Evolutionary conservation across 306 rosid species (phyloP).

Genomic region (Lupinus albus): DNA sequence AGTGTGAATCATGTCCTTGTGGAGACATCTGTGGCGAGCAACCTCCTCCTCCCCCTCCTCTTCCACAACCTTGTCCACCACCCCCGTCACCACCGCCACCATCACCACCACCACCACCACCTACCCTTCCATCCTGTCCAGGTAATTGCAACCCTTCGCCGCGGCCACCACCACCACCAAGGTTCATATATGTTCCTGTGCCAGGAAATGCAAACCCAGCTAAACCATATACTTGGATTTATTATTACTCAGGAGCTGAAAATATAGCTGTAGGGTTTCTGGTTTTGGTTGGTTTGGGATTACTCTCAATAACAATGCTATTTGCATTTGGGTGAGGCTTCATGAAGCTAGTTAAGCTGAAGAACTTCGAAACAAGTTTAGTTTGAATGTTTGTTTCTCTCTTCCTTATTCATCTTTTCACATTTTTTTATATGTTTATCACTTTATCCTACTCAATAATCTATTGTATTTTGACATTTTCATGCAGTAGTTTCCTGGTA

Average conservation of each 20-base stretch:
- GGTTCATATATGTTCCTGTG: conserved; percentile 71
- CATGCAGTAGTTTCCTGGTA: conserved; percentile 30
- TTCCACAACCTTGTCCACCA: conserved; percentile 35
- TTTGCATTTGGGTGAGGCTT: conserved; percentile 41
- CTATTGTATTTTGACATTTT: conserved; percentile 18
- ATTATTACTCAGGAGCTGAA: conserved; percentile 45
- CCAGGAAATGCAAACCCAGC: conserved; percentile 57
- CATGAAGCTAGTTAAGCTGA: conserved; percentile 19
- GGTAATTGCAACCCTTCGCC: conserved; percentile 47
- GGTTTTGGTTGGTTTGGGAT: conserved; percentile 49
- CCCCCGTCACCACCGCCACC: conserved; percentile 31
- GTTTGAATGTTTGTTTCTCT: conserved; percentile 32
- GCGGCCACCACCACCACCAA: conserved; percentile 48
- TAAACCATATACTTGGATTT: conserved; percentile 47
- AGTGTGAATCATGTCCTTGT: conserved; percentile 90
- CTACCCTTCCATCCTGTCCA: conserved; percentile 33
- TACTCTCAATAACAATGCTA: conserved; percentile 36
- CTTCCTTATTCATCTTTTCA: conserved; percentile 39
- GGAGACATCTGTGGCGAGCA: conserved; percentile 57
- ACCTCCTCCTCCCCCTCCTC: conserved; percentile 41
- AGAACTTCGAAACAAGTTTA: conserved; percentile 21
- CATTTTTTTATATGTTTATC: conserved; percentile 23
- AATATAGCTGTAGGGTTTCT: conserved; percentile 38
- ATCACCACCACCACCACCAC: conserved; percentile 32
- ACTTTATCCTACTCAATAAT: background rate